Evolutionary conservation across 2,329 filamentous ascomycete species (phyloP).

Genomic region (Cercospora sp.): DNA sequence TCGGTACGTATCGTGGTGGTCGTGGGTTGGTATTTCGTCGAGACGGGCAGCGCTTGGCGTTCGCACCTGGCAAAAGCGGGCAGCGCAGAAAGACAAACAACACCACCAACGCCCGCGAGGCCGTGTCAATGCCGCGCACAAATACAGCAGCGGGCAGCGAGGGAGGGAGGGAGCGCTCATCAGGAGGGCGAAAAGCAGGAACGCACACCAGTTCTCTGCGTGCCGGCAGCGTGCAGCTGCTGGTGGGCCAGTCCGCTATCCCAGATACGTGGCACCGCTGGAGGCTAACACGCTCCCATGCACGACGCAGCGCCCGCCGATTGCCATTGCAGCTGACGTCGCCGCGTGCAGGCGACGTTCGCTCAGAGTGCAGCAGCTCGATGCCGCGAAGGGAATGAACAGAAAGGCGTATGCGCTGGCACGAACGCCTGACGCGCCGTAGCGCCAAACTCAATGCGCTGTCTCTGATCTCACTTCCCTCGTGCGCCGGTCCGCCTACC

Average conservation of each 20-base stretch:
- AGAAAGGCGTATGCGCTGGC: conserved; percentile 6
- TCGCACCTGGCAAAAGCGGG: not conserved
- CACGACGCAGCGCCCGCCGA: conserved; percentile 8
- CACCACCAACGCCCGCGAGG: conserved; percentile 10
- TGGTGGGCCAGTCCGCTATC: conserved; percentile 9
- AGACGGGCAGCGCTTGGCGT: not conserved
- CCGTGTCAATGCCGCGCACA: conserved; percentile 10
- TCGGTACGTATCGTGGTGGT: not conserved
- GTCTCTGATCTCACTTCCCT: not conserved
- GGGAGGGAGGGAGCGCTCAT: not conserved
- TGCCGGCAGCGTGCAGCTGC: conserved; percentile 19
- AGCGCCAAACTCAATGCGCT: conserved; percentile 11
- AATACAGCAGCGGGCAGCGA: not conserved
- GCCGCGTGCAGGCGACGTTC: not conserved
- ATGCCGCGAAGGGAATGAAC: not conserved
- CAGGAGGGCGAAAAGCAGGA: conserved; percentile 1
- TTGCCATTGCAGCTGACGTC: conserved; percentile 17
- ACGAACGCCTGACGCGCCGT: conserved; percentile 4
- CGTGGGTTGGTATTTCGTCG: not conserved
- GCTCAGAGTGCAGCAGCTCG: not conserved
- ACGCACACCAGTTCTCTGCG: not conserved
- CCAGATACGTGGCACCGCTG: conserved; percentile 24
- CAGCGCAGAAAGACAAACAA: conserved; percentile 5
- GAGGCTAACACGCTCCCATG: conserved; percentile 18
- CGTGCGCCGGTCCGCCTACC: not conserved